Conservation (phyloP, 495 filamentous ascomycete genomes). For the Aspergillus bridgeri region DNA sequence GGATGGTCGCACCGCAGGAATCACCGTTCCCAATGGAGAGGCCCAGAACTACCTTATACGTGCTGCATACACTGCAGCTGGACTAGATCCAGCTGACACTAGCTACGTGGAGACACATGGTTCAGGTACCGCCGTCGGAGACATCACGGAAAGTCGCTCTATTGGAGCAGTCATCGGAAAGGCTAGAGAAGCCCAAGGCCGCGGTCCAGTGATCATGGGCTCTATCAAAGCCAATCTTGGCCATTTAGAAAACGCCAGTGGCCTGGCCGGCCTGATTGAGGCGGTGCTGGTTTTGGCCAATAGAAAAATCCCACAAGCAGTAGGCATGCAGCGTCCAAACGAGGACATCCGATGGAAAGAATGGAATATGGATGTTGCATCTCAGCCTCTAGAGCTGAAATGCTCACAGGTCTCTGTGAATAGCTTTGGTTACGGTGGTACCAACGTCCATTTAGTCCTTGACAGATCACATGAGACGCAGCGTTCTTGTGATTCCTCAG, state of each 20-base stretch:
- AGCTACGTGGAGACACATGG: slow-evolving; percentile 41
- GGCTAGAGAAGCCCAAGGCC: neutral
- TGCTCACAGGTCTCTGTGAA: slow-evolving; percentile 30
- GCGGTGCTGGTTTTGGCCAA: slow-evolving; percentile 26
- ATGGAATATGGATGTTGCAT: neutral
- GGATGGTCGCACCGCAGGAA: slow-evolving; percentile 40
- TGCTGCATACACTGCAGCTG: slow-evolving; percentile 44
- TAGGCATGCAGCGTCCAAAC: slow-evolving; percentile 46
- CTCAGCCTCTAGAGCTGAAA: slow-evolving; percentile 10
- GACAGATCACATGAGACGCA: slow-evolving; percentile 22
- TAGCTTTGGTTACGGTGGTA: slow-evolving; percentile 34
- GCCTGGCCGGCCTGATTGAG: slow-evolving; percentile 56
- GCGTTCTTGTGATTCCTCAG: slow-evolving; percentile 12
- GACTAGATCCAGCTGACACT: slow-evolving; percentile 39
- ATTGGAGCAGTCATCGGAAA: slow-evolving; percentile 47
- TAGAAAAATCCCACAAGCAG: slow-evolving; percentile 36
- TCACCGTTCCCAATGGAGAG: slow-evolving; percentile 52
- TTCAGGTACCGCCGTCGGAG: slow-evolving; percentile 53
- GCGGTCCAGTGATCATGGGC: slow-evolving; percentile 17
- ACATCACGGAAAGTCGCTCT: slow-evolving; percentile 57
- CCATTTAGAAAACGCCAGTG: slow-evolving; percentile 49
- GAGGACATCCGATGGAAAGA: slow-evolving; percentile 26
- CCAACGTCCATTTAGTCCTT: slow-evolving; percentile 34
- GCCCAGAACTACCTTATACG: slow-evolving; percentile 54
- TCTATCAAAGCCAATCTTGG: slow-evolving; percentile 51